These are phyloP conservation scores for Cryptosporidium meleagridis DNA, from an alignment of 169 alveolate genomes.

Conservation along the genomic window DNA sequence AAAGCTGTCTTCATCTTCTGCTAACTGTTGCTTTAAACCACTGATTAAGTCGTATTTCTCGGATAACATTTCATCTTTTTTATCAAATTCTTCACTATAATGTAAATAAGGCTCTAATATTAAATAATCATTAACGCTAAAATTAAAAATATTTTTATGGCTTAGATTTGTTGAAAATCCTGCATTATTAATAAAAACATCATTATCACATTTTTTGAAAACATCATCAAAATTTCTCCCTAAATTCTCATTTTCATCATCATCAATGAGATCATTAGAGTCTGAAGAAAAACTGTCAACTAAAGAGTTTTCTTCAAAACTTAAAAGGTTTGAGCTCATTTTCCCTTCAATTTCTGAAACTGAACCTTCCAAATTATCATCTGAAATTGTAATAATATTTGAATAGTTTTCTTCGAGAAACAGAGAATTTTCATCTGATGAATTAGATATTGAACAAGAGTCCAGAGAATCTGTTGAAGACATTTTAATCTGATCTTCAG, in stretches of 20 bases:
- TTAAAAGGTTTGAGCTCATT: background rate
- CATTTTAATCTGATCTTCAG: constrained; percentile 27
- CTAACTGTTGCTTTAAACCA: background rate
- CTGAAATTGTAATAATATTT: background rate
- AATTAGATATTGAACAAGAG: background rate
- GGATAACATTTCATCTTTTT: background rate
- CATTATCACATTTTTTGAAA: background rate
- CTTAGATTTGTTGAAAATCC: background rate
- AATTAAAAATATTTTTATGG: background rate
- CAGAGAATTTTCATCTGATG: constrained; percentile 30
- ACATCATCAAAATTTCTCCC: background rate
- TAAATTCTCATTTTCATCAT: background rate
- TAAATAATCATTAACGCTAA: background rate
- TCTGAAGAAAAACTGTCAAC: background rate
- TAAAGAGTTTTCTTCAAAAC: background rate
- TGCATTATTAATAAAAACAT: background rate
- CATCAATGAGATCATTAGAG: background rate
- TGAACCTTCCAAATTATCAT: background rate
- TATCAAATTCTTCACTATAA: constrained; percentile 4
- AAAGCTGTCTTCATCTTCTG: background rate
- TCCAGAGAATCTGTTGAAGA: background rate
- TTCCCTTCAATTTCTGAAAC: constrained; percentile 1
- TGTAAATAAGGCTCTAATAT: constrained; percentile 61
- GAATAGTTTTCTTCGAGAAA: constrained; percentile 2
- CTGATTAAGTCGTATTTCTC: background rate